These are phyloP conservation scores for Endotrypanum monterogeii DNA, from an alignment of 208 protist species.

Conservation along the genomic window DNA sequence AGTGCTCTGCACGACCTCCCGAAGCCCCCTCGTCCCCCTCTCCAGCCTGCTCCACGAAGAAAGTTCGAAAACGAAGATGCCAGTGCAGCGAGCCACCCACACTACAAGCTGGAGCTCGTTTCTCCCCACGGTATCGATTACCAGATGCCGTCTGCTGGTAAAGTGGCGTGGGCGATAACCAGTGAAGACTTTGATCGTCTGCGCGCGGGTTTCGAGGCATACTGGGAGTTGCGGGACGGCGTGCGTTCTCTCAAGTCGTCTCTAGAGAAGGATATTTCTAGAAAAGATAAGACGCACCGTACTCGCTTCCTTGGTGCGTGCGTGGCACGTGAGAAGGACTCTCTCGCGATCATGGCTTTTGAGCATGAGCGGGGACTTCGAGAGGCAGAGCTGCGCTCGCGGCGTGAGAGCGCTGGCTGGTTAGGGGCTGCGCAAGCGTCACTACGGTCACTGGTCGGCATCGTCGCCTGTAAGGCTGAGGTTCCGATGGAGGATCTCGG, in stretches of 20 bases:
- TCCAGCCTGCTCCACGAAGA: neutral
- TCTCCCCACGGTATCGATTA: slow-evolving; percentile 9
- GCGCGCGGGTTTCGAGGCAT: slow-evolving; percentile 54
- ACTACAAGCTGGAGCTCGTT: slow-evolving; percentile 22
- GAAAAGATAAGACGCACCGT: slow-evolving; percentile 68
- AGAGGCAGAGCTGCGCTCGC: slow-evolving; percentile 19
- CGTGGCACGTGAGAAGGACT: slow-evolving; percentile 33
- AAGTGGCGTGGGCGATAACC: slow-evolving; percentile 29
- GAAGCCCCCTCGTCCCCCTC: slow-evolving; percentile 22
- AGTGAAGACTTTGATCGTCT: slow-evolving; percentile 43
- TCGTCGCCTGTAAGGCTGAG: slow-evolving; percentile 68
- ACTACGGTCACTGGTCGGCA: slow-evolving; percentile 32
- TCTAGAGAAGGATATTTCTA: slow-evolving; percentile 60
- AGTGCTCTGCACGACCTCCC: slow-evolving; percentile 43
- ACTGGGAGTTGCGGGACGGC: slow-evolving; percentile 50
- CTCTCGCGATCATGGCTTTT: slow-evolving; percentile 33
- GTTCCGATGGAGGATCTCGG: slow-evolving; percentile 37
- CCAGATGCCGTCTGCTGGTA: slow-evolving; percentile 9
- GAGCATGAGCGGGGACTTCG: slow-evolving; percentile 26
- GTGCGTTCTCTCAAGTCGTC: slow-evolving; percentile 48
- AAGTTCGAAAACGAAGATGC: neutral
- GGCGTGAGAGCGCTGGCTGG: slow-evolving; percentile 24
- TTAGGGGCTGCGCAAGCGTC: slow-evolving; percentile 30
- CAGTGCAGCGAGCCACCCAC: neutral
- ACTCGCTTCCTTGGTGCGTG: slow-evolving; percentile 30